Evolutionary conservation across 1,284 basidiomycete species (phyloP).

Genomic region (Ceratobasidium sp.): DNA sequence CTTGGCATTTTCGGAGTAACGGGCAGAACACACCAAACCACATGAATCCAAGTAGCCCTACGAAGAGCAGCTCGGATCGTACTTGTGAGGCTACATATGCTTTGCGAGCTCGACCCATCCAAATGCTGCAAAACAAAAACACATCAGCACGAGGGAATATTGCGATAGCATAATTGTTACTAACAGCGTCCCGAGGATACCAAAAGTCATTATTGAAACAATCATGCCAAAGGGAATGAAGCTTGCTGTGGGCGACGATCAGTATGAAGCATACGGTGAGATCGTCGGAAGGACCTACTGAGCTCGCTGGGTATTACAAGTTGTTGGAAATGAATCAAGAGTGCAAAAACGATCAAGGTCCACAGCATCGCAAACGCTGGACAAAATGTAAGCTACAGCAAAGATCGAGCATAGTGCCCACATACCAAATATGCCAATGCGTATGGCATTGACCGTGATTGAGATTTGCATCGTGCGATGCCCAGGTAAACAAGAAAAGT

Average conservation of each 20-base stretch:
- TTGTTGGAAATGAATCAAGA: slow-evolving; percentile 47
- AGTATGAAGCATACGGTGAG: slow-evolving; percentile 14
- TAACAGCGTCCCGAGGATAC: slow-evolving; percentile 75
- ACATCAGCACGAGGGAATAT: not conserved
- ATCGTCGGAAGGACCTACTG: slow-evolving; percentile 19
- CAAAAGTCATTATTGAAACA: slow-evolving; percentile 73
- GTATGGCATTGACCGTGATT: slow-evolving; percentile 43
- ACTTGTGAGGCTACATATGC: slow-evolving; percentile 59
- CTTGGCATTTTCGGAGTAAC: slow-evolving; percentile 22
- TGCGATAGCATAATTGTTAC: slow-evolving; percentile 53
- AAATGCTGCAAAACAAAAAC: slow-evolving; percentile 35
- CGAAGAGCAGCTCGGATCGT: slow-evolving; percentile 75
- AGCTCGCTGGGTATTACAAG: slow-evolving; percentile 44
- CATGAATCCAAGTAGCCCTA: slow-evolving; percentile 77
- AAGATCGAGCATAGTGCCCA: not conserved
- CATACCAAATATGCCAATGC: slow-evolving; percentile 28
- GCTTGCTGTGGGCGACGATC: slow-evolving; percentile 65
- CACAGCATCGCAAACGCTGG: slow-evolving; percentile 47
- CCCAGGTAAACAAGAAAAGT: slow-evolving; percentile 37
- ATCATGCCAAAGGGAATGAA: slow-evolving; percentile 87
- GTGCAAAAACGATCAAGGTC: slow-evolving; percentile 49
- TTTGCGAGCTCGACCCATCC: slow-evolving; percentile 41
- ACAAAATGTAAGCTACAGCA: slow-evolving; percentile 5
- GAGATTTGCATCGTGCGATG: slow-evolving; percentile 26
- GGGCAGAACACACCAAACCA: slow-evolving; percentile 72